These are phyloP conservation scores for Lentithecium fluviatile DNA, from an alignment of 495 filamentous ascomycete species.

Conservation along the genomic window DNA sequence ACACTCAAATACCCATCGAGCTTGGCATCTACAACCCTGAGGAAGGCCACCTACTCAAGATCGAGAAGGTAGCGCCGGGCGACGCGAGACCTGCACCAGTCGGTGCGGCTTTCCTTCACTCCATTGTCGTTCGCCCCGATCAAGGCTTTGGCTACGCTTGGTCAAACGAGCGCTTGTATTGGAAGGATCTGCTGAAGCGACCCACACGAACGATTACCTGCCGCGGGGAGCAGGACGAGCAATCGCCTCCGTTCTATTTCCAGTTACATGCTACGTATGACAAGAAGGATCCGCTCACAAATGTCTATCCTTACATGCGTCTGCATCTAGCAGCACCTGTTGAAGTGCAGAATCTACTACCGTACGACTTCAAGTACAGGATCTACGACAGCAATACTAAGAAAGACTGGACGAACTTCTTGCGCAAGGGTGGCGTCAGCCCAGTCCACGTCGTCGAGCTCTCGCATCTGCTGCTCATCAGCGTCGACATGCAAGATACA, in stretches of 20 bases:
- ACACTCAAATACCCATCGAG: slow-evolving; percentile 94
- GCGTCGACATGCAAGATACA: slow-evolving; percentile 94
- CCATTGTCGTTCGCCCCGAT: slow-evolving; percentile 85
- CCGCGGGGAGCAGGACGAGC: slow-evolving; percentile 74
- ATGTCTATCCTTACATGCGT: slow-evolving; percentile 90
- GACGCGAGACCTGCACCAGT: slow-evolving; percentile 89
- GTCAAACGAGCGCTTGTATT: slow-evolving; percentile 84
- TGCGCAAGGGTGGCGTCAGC: slow-evolving; percentile 92
- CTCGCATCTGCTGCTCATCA: slow-evolving; percentile 87
- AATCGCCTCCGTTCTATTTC: slow-evolving; percentile 87
- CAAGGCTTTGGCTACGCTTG: slow-evolving; percentile 95
- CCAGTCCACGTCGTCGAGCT: slow-evolving; percentile 96
- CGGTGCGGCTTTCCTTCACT: slow-evolving; percentile 87
- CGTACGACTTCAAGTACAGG: slow-evolving; percentile 97
- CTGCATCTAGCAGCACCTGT: slow-evolving; percentile 86
- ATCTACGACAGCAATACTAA: slow-evolving; percentile 98
- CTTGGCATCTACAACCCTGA: slow-evolving; percentile 87
- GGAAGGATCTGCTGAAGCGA: slow-evolving; percentile 82
- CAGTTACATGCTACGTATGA: slow-evolving; percentile 85
- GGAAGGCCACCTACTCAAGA: slow-evolving; percentile 89
- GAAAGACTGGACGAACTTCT: slow-evolving; percentile 98
- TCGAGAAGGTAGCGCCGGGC: slow-evolving; percentile 94
- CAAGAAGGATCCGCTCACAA: slow-evolving; percentile 74
- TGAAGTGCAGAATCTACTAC: slow-evolving; percentile 90
- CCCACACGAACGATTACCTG: slow-evolving; percentile 85